phyloP scores from a whole-genome alignment of 2,329 filamentous ascomycete species.

The Sclerotinia subarctica region DNA sequence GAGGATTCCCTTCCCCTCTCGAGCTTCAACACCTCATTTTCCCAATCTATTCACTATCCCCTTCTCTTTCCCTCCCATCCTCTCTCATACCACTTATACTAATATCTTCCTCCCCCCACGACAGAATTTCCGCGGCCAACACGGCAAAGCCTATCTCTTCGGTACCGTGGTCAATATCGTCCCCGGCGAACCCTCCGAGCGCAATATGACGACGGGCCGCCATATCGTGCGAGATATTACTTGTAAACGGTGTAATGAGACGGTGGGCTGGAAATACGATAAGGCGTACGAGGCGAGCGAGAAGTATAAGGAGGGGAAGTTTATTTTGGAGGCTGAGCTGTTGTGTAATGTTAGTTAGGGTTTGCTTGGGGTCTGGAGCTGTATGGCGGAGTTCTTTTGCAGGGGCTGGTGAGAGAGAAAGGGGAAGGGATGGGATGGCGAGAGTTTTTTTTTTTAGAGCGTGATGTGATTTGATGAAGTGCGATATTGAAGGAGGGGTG shows the following conservation, averaged over 20 bases:
- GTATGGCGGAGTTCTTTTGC: no score
- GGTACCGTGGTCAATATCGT: conserved; percentile 89
- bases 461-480: background rate
- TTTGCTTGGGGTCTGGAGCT: background rate
- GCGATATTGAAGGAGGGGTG: background rate
- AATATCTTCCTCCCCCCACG: background rate
- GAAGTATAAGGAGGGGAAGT: conserved; percentile 99
- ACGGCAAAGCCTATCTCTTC: conserved; percentile 97
- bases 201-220: conserved; percentile 95
- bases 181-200: conserved; percentile 79
- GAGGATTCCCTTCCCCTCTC: conserved; percentile 40
- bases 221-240: conserved; percentile 92
- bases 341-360: conserved; percentile 68
- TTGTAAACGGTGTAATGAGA: conserved; percentile 87
- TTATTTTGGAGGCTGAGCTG: conserved; percentile 89
- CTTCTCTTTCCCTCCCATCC: conserved; percentile 4
- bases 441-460: background rate
- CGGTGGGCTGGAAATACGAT: conserved; percentile 98
- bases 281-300: conserved; percentile 88
- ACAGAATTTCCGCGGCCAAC: conserved; percentile 96
- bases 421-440: background rate
- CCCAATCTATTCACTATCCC: background rate
- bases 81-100: background rate
- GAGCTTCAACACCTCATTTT: background rate
- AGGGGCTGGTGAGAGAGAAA: background rate